Percentiles rank a stretch among this genome's conserved stretches.
phyloP scores from a whole-genome alignment of 1,139 yeast species.

The Taphrina populina region DNA sequence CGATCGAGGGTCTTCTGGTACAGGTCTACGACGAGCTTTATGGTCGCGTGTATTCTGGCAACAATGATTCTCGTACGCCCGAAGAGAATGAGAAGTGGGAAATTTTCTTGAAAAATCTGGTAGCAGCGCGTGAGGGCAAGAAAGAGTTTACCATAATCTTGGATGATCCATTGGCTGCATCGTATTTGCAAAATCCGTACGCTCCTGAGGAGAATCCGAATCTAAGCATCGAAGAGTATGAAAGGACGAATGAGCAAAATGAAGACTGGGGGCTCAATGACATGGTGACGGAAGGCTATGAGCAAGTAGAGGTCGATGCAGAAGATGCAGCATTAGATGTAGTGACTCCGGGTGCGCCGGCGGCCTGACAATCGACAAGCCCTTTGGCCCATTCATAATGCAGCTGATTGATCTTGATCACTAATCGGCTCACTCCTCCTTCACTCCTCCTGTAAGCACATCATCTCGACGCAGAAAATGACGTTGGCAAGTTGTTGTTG shows the following conservation, averaged over 20 bases:
- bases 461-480: too few species aligned
- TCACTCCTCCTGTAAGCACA: too few species aligned
- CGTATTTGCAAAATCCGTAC: constrained; percentile 93
- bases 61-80: constrained; percentile 88
- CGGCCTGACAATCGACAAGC: constrained; percentile 1
- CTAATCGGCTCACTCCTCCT: too few species aligned
- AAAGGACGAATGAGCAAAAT: constrained; percentile 54
- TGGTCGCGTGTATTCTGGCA: constrained; percentile 76
- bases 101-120: constrained; percentile 67
- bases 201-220: constrained; percentile 98
- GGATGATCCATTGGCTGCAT: constrained; percentile 94
- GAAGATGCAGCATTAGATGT: constrained; percentile 2
- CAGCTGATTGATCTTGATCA: too few species aligned
- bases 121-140: constrained; percentile 81
- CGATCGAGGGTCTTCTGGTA: constrained; percentile 72
- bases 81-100: constrained; percentile 78
- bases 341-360: constrained; percentile 28
- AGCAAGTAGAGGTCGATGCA: constrained; percentile 19
- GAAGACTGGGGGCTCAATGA: constrained; percentile 90
- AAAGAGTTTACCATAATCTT: constrained; percentile 77
- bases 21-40: constrained; percentile 91
- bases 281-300: constrained; percentile 52
- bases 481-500: too few species aligned
- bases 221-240: constrained; percentile 85
- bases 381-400: too few species aligned